A percentile compares a stretch with the other conserved stretches of the same genome.
Conservation (phyloP, 73 alveolate genomes). For the Paraurostyla sp. region DNA sequence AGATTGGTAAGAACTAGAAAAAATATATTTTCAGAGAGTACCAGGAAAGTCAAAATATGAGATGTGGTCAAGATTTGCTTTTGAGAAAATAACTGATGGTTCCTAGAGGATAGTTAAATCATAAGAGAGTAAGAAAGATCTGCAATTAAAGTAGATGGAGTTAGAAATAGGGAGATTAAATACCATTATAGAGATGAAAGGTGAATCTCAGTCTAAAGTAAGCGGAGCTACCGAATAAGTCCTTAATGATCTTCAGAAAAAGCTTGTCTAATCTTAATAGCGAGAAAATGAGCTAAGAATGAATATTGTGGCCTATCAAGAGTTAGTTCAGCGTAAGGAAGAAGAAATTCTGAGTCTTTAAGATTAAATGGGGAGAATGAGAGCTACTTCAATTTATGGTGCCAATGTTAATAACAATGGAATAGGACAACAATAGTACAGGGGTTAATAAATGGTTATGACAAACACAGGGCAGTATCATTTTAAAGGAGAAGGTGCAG, state of each 20-base stretch:
- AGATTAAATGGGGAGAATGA: conserved; percentile 62
- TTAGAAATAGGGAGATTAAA: conserved; percentile 58
- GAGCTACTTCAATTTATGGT: conserved; percentile 11
- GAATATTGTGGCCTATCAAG: conserved; percentile 64
- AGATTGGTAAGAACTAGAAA: conserved; percentile 72
- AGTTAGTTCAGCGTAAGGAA: conserved; percentile 68
- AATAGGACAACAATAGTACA: neutral
- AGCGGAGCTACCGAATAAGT: conserved; percentile 26
- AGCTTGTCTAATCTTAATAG: neutral
- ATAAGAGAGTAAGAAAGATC: conserved; percentile 63
- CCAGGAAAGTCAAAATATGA: conserved; percentile 53
- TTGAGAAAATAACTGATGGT: conserved; percentile 69
- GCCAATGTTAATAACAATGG: neutral
- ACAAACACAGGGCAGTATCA: neutral
- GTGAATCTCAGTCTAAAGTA: conserved; percentile 20
- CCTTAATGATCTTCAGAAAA: neutral
- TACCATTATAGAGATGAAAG: conserved; percentile 52
- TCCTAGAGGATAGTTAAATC: conserved; percentile 50
- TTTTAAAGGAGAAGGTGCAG: neutral
- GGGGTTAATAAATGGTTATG: conserved; percentile 21
- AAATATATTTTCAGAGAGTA: conserved; percentile 30
- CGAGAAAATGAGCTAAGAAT: conserved; percentile 63
- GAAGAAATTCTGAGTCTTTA: conserved; percentile 59
- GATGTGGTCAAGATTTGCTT: conserved; percentile 68
- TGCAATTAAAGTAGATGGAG: conserved; percentile 65